Base-by-base conservation (phyloP, 2,329 filamentous ascomycete genomes). In the Lachnellula willkommii region DNA sequence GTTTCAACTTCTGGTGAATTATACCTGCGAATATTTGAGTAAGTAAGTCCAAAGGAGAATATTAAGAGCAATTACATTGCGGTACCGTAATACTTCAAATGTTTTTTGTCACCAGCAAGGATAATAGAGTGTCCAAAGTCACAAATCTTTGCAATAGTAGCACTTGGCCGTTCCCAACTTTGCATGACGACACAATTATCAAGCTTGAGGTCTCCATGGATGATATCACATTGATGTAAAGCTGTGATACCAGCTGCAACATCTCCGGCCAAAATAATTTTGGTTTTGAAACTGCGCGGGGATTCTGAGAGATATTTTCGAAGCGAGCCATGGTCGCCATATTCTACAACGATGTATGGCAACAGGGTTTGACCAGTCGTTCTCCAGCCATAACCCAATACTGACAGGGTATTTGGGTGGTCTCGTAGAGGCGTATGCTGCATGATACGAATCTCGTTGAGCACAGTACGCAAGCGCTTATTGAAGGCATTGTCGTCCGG, bases 61-160 rank as follows among this genome's bases (percentile, higher is more conserved):
- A 40, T 5, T 5, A 40, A n/a, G 26, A 28, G 26, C 7, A 40
- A 14, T 40, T 17, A 40, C 26, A 45, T 14, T 28, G n/a, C 15
- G 32, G 52, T 54, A 11, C 52, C 52, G 28, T 22, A 40, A 28
- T 54, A 54, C 22, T 48, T 54, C 6, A 17, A 32, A 17, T 26
- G 4, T 37, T 36, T 36, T 3, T 22, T 26, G 6, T 43, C 47
- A n/a, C 22, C 46, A 5, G 9, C 46, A 3, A 50, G 36, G 45
- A 50, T 43, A n/a, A 54, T 28, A 7, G 52, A 48, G 32, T 50
- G 47, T 12, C 52, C 46, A 37, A 54, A 54, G 26, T 54, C 52
- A 15, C 35, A 54, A n/a, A 54, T 15, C 14, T 54, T 54, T 9
- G 45, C 52, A 32, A 54, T 40, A 5, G 26, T 42, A 32, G 11